Conservation (phyloP, 768 basidiomycete species). For the Rhizopogon vesiculosus region DNA sequence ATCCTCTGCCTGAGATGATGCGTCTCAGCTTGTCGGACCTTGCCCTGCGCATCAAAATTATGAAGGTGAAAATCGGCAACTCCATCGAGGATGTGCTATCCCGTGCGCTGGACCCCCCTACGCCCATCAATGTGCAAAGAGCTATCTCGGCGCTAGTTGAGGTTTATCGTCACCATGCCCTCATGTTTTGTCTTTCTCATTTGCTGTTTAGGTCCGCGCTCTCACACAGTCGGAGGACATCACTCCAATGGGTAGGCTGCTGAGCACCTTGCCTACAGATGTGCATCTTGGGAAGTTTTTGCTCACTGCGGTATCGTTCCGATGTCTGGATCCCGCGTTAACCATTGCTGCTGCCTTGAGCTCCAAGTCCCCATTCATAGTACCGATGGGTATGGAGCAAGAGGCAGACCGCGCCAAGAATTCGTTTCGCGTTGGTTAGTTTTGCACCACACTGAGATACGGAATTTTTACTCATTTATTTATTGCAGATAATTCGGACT, state of each 20-base stretch:
- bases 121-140: slow-evolving; percentile 80
- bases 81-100: slow-evolving; percentile 90
- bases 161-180: slow-evolving; percentile 31
- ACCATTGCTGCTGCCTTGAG: slow-evolving; percentile 93
- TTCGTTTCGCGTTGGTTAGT: slow-evolving; percentile 70
- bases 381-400: slow-evolving; percentile 82
- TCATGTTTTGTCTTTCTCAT: slow-evolving; percentile 1
- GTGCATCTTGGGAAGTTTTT: slow-evolving; percentile 95
- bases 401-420: slow-evolving; percentile 84
- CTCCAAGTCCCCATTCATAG: slow-evolving; percentile 89
- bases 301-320: slow-evolving; percentile 76
- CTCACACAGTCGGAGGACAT: slow-evolving; percentile 85
- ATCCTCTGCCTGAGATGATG: slow-evolving; percentile 94
- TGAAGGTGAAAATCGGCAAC: slow-evolving; percentile 80
- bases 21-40: slow-evolving; percentile 90
- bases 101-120: slow-evolving; percentile 85
- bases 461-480: background rate
- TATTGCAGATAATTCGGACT: slow-evolving; percentile 83
- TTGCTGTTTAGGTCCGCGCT: slow-evolving; percentile 62
- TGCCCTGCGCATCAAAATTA: slow-evolving; percentile 87
- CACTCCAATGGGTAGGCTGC: slow-evolving; percentile 85
- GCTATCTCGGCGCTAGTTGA: slow-evolving; percentile 91
- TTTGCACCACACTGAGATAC: background rate
- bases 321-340: slow-evolving; percentile 92
- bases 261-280: slow-evolving; percentile 92